phyloP scores from a whole-genome alignment of 495 filamentous ascomycete genomes.

The Podospora sp. region DNA sequence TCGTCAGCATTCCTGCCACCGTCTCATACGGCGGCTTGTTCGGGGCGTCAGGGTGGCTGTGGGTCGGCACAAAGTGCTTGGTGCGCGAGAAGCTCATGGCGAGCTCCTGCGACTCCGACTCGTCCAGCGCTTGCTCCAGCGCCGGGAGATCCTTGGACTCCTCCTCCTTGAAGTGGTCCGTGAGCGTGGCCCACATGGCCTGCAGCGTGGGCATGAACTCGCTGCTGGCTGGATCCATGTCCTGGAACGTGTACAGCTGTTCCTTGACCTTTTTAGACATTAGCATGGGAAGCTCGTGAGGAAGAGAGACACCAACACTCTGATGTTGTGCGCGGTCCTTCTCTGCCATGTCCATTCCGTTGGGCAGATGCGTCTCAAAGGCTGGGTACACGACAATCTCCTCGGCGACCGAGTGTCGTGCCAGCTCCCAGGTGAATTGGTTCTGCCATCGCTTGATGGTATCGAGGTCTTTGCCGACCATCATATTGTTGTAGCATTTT shows the following conservation, averaged over 20 bases:
- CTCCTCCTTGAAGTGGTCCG: conserved; percentile 64
- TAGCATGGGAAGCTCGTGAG: background rate
- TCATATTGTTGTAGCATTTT: conserved; percentile 59
- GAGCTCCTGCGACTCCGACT: conserved; percentile 43
- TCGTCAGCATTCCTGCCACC: conserved; percentile 49
- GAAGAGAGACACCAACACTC: conserved; percentile 32
- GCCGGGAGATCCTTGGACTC: conserved; percentile 58
- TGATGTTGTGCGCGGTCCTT: conserved; percentile 64
- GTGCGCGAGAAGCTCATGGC: conserved; percentile 59
- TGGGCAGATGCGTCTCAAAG: conserved; percentile 61
- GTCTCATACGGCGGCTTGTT: conserved; percentile 57
- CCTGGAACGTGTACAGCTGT: conserved; percentile 62
- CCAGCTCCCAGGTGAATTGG: conserved; percentile 71
- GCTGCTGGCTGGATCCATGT: conserved; percentile 47
- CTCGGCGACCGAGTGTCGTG: conserved; percentile 66
- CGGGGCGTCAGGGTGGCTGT: conserved; percentile 56
- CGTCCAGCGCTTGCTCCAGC: conserved; percentile 52
- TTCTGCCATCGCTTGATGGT: conserved; percentile 61
- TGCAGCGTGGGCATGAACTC: conserved; percentile 57
- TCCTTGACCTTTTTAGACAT: conserved; percentile 58
- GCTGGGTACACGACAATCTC: conserved; percentile 72
- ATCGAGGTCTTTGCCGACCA: conserved; percentile 50
- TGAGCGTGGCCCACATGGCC: conserved; percentile 53
- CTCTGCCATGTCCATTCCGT: conserved; percentile 55
- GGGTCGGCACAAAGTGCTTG: conserved; percentile 63